phyloP scores from a whole-genome alignment of 257 asterid species.

The Primulina huaijiensis region DNA sequence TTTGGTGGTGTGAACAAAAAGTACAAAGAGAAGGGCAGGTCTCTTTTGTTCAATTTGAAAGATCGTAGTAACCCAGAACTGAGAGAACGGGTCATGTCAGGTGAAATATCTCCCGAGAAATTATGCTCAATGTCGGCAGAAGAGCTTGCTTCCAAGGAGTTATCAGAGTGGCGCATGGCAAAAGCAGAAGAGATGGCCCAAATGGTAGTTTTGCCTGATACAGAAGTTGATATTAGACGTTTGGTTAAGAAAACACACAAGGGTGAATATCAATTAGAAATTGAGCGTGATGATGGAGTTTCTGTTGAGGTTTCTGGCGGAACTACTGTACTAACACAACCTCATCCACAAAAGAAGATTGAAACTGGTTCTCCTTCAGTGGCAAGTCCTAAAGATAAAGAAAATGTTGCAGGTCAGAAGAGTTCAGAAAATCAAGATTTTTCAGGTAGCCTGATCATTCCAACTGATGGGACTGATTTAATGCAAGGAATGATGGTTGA shows the following conservation, averaged over 20 bases:
- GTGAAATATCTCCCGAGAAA: slow-evolving; percentile 77
- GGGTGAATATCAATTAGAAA: slow-evolving; percentile 94
- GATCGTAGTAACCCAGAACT: slow-evolving; percentile 92
- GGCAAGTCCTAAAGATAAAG: slow-evolving; percentile 41
- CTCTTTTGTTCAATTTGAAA: slow-evolving; percentile 87
- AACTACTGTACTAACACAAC: slow-evolving; percentile 37
- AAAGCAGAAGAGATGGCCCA: slow-evolving; percentile 92
- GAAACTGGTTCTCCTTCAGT: slow-evolving; percentile 38
- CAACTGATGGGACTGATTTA: slow-evolving; percentile 81
- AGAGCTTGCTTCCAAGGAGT: slow-evolving; percentile 98
- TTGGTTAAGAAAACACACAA: slow-evolving; percentile 95
- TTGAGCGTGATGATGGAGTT: slow-evolving; percentile 61
- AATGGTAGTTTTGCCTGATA: slow-evolving; percentile 90
- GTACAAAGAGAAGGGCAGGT: slow-evolving; percentile 94
- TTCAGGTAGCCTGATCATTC: slow-evolving; percentile 65
- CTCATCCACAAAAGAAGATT: slow-evolving; percentile 33
- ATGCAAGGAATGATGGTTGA: slow-evolving; percentile 98
- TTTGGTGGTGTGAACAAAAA: slow-evolving; percentile 89
- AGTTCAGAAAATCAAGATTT: slow-evolving; percentile 54
- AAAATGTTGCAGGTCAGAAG: slow-evolving; percentile 29
- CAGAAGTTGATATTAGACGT: slow-evolving; percentile 70
- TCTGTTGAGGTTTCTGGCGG: slow-evolving; percentile 69
- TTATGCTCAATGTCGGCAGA: slow-evolving; percentile 94
- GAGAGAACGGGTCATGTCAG: slow-evolving; percentile 83
- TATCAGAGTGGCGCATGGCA: slow-evolving; percentile 92